Conservation (phyloP, 257 asterid genomes). For the Misopates orontium region DNA sequence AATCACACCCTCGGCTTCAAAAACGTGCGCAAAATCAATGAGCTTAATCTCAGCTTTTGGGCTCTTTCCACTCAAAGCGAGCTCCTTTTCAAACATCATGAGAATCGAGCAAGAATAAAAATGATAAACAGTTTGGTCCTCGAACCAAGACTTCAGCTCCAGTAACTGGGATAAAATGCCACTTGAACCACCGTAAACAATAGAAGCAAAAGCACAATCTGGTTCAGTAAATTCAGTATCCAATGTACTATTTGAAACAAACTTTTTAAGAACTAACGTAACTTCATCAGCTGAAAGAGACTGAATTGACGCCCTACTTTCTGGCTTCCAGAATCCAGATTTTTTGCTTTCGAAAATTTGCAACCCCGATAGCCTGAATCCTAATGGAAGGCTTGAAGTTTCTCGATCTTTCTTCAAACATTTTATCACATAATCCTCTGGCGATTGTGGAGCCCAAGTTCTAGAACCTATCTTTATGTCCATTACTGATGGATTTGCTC, state of each 20-base stretch:
- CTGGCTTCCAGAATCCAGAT: constrained; percentile 67
- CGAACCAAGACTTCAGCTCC: constrained; percentile 89
- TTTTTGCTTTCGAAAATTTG: constrained; percentile 49
- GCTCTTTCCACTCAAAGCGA: constrained; percentile 37
- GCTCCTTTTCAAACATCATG: constrained; percentile 50
- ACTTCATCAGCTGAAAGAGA: constrained; percentile 56
- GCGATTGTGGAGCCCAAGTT: constrained; percentile 74
- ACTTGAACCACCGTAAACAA: constrained; percentile 72
- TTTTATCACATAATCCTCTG: constrained; percentile 60
- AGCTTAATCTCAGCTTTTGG: constrained; percentile 52
- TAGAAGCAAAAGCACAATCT: constrained; percentile 78
- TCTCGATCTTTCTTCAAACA: constrained; percentile 73
- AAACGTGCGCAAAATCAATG: constrained; percentile 60
- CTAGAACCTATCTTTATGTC: constrained; percentile 89
- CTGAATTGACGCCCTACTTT: constrained; percentile 38
- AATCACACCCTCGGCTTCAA: constrained; percentile 39
- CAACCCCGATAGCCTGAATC: constrained; percentile 81
- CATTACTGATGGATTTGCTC: constrained; percentile 67
- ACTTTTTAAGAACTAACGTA: constrained; percentile 50
- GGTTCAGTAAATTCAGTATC: constrained; percentile 46
- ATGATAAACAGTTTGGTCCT: constrained; percentile 58
- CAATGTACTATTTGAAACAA: constrained; percentile 55
- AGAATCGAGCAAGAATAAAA: constrained; percentile 58
- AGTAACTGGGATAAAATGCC: constrained; percentile 76
- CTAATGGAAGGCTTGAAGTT: constrained; percentile 58